Conservation (phyloP, 2,329 filamentous ascomycete genomes). For the Lecanosticta acicola region DNA sequence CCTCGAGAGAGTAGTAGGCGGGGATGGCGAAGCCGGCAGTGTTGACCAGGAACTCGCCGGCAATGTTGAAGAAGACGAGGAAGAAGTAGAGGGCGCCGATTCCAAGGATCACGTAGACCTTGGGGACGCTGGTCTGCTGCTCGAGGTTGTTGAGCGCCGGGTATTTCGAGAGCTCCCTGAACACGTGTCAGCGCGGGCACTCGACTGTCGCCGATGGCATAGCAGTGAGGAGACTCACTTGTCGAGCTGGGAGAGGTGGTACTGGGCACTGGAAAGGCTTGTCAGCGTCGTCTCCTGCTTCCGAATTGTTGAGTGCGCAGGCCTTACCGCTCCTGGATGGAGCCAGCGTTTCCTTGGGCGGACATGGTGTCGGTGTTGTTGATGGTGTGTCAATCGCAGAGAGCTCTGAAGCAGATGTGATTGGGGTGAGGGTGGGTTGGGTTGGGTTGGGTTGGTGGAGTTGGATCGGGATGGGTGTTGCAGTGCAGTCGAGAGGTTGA, state of each 20-base stretch:
- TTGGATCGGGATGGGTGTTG: conserved; percentile 2
- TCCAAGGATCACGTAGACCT: conserved; percentile 77
- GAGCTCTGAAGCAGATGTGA: conserved; percentile 5
- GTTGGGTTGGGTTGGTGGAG: background rate
- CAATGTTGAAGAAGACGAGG: conserved; percentile 88
- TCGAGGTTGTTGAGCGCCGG: conserved; percentile 77
- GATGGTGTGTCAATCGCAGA: conserved; percentile 6
- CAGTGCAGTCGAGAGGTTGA: background rate
- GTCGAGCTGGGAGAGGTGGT: conserved; percentile 73
- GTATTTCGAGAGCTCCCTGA: conserved; percentile 73
- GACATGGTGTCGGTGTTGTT: conserved; percentile 14
- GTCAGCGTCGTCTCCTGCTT: conserved; percentile 12
- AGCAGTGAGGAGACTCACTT: conserved; percentile 56
- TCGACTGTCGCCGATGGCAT: background rate
- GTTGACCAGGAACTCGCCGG: conserved; percentile 82
- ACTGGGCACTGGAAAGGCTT: conserved; percentile 27
- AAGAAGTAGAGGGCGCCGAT: conserved; percentile 77
- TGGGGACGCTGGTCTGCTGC: conserved; percentile 75
- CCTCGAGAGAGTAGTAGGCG: conserved; percentile 75
- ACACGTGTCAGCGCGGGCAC: conserved; percentile 5
- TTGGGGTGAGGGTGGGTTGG: background rate
- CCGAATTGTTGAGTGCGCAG: conserved; percentile 6
- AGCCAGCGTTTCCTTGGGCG: conserved; percentile 18
- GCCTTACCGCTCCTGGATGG: conserved; percentile 25
- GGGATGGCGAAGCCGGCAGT: conserved; percentile 77